phyloP scores from a whole-genome alignment of 495 filamentous ascomycete species.

The Neurospora sp. region DNA sequence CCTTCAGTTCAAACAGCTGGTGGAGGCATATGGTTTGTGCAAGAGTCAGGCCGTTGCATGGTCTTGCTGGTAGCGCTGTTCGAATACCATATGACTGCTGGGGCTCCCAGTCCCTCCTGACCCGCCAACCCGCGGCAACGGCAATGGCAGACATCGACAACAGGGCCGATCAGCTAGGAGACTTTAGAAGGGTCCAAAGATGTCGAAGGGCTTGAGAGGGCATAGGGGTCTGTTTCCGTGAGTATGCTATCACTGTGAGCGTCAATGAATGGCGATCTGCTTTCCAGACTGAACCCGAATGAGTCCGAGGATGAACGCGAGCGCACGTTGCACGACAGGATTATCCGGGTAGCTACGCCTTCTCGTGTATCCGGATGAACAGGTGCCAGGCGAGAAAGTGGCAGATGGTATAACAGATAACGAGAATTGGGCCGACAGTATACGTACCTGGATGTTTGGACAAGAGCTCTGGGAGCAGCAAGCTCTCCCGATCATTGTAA shows the following conservation, averaged over 20 bases:
- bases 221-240: not conserved
- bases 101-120: not conserved
- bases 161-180: not conserved
- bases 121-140: not conserved
- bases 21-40: not conserved
- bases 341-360: not conserved
- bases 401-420: not conserved
- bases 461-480: not conserved
- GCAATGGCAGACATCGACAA: not conserved
- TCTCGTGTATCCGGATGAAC: not conserved
- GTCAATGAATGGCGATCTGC: not conserved
- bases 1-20: not conserved
- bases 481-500: not conserved
- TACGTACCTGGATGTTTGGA: not conserved
- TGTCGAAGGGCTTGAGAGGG: not conserved
- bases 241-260: not conserved
- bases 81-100: conserved; percentile 2
- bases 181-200: not conserved
- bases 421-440: not conserved
- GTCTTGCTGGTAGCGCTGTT: conserved; percentile 1
- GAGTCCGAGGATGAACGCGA: not conserved
- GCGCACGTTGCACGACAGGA: not conserved
- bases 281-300: not conserved
- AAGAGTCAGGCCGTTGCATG: not conserved
- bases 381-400: not conserved